Percentiles rank a stretch among this genome's conserved stretches.
phyloP scores from a whole-genome alignment of 2,329 filamentous ascomycete genomes.

The Aspergillus sp. region DNA sequence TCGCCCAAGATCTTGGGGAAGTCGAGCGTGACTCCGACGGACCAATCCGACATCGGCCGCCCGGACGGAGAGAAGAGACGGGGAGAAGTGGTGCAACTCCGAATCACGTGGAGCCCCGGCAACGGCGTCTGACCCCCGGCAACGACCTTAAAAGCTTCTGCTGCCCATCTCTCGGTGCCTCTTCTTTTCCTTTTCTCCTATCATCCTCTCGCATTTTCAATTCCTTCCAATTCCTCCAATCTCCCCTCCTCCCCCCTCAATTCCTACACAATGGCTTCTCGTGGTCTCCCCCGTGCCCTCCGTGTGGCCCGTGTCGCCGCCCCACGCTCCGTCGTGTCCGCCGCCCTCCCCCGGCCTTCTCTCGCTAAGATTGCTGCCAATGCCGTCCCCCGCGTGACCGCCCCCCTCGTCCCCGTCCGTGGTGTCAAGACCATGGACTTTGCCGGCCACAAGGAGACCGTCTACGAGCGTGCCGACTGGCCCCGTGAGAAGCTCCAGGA shows the following conservation, averaged over 20 bases:
- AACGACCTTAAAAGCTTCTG: constrained; percentile 26
- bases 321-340: constrained; percentile 62
- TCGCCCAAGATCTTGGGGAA: background rate
- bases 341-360: constrained; percentile 56
- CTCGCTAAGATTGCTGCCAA: constrained; percentile 49
- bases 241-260: constrained; percentile 23
- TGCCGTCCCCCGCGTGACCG: constrained; percentile 50
- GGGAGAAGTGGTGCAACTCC: constrained; percentile 35
- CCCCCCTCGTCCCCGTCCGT: constrained; percentile 56
- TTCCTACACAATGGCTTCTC: constrained; percentile 51
- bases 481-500: constrained; percentile 98
- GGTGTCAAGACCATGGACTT: constrained; percentile 99
- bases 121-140: constrained; percentile 17
- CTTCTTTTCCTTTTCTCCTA: constrained; percentile 20
- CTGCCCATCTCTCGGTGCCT: constrained; percentile 10
- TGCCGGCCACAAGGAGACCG: constrained; percentile 89
- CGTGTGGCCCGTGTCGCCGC: constrained; percentile 62
- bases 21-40: constrained; percentile 4
- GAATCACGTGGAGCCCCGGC: constrained; percentile 28
- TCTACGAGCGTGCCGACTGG: constrained; percentile 98
- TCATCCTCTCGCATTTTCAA: constrained; percentile 16
- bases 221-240: constrained; percentile 13
- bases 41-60: constrained; percentile 17
- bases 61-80: constrained; percentile 35
- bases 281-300: constrained; percentile 60